Percentiles rank a stretch among this genome's conserved stretches.
These are phyloP conservation scores for Xylariaceae sp. DNA, from an alignment of 2,329 filamentous ascomycete genomes.

Conservation along the genomic window DNA sequence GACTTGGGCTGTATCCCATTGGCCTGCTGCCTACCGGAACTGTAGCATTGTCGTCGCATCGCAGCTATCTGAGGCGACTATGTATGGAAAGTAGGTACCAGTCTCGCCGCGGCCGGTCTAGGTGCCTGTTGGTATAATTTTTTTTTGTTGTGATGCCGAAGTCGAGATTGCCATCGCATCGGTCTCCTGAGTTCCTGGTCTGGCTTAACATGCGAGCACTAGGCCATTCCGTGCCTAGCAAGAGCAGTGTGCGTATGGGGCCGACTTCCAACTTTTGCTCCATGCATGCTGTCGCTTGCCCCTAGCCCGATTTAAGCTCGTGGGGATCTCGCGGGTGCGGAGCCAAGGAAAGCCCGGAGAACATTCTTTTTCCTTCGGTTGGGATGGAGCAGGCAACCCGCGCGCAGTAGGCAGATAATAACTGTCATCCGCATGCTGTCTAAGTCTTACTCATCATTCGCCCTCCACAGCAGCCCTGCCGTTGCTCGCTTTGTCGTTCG, in stretches of 20 bases:
- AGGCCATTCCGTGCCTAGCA: too few species aligned
- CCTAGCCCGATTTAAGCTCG: background rate
- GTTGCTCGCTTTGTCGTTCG: conserved; percentile 10
- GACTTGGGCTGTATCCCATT: conserved; percentile 12
- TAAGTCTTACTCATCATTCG: conserved; percentile 17
- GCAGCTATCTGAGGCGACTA: conserved; percentile 6
- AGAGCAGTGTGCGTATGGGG: too few species aligned
- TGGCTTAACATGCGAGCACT: background rate
- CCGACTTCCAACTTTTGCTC: background rate
- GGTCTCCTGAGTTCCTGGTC: background rate
- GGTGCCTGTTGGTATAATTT: conserved; percentile 3
- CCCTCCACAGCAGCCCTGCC: background rate
- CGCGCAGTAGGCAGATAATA: background rate
- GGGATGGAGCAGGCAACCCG: background rate
- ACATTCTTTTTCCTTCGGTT: conserved; percentile 16
- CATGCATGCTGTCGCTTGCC: background rate
- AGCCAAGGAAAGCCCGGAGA: conserved; percentile 11
- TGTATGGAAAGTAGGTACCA: background rate
- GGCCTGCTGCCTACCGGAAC: conserved; percentile 13
- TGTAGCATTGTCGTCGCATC: conserved; percentile 15
- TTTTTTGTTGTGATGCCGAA: background rate
- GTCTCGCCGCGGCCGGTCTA: conserved; percentile 14
- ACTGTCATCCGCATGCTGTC: conserved; percentile 10
- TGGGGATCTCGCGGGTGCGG: conserved; percentile 2
- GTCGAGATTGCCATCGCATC: background rate